Percentiles rank a stretch among this genome's conserved stretches.
These are phyloP conservation scores for Pisolithus orientalis DNA, from an alignment of 768 basidiomycete genomes.

Conservation along the genomic window DNA sequence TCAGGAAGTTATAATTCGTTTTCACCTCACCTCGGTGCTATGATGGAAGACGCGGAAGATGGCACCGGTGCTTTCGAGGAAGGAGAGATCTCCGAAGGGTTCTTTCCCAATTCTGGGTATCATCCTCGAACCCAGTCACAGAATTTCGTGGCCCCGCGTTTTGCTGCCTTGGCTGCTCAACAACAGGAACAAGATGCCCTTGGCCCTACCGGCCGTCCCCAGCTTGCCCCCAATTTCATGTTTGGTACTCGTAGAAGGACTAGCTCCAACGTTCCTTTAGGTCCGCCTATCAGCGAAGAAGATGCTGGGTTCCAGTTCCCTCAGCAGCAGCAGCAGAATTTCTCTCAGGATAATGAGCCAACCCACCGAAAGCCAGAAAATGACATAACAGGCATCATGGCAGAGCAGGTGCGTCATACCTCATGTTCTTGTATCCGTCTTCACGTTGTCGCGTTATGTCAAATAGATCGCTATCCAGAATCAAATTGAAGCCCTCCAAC, in stretches of 20 bases:
- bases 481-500: constrained; percentile 86
- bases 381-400: constrained; percentile 88
- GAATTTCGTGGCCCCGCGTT: constrained; percentile 84
- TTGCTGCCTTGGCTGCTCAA: constrained; percentile 71
- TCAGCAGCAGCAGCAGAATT: constrained; percentile 42
- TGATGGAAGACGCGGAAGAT: constrained; percentile 80
- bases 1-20: constrained; percentile 63
- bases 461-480: constrained; percentile 78
- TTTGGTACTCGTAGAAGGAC: constrained; percentile 65
- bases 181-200: constrained; percentile 60
- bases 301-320: constrained; percentile 81
- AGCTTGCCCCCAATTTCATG: constrained; percentile 87
- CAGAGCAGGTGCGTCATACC: constrained; percentile 70
- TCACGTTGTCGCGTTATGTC: constrained; percentile 3
- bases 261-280: constrained; percentile 49
- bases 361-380: constrained; percentile 54
- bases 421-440: not conserved
- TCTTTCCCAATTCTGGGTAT: constrained; percentile 45
- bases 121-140: constrained; percentile 74
- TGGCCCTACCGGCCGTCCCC: constrained; percentile 76
- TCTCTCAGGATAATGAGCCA: constrained; percentile 28
- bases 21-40: constrained; percentile 74
- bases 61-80: constrained; percentile 52
- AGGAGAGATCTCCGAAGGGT: constrained; percentile 67
- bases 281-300: constrained; percentile 74